Conservation (phyloP, 208 protist genomes). For the Leishmania guyanensis region DNA sequence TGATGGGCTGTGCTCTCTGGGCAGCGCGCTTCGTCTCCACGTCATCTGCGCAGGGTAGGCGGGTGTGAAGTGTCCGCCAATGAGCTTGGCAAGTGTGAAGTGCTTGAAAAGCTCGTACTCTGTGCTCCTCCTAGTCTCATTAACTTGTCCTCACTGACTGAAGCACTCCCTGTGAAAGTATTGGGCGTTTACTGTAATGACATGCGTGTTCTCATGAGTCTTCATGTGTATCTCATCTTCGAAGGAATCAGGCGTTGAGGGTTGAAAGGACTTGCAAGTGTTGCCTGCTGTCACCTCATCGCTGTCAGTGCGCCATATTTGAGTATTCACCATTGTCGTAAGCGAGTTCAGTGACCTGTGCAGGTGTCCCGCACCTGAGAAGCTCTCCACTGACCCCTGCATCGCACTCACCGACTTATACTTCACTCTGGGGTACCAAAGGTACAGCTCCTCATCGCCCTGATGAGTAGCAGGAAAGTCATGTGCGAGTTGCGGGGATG, state of each 20-base stretch:
- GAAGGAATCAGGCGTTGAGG: neutral
- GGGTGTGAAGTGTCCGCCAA: neutral
- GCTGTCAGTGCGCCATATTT: neutral
- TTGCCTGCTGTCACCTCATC: neutral
- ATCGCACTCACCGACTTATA: neutral
- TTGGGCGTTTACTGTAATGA: conserved; percentile 3
- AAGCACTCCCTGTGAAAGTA: neutral
- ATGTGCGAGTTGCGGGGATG: neutral
- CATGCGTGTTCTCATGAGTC: neutral
- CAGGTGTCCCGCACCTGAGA: neutral
- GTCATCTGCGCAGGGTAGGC: neutral
- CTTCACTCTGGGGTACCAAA: neutral
- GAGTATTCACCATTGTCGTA: neutral
- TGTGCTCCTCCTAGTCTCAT: neutral
- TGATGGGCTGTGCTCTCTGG: neutral
- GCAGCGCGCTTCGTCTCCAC: neutral
- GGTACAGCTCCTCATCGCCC: neutral
- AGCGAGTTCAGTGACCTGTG: neutral
- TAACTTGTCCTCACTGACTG: neutral
- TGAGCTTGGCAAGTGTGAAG: neutral
- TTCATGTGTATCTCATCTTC: neutral
- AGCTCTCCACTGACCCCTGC: neutral
- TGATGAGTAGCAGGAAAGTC: neutral
- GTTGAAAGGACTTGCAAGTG: neutral
- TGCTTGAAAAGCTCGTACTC: neutral